Conservation (phyloP, 2,329 filamentous ascomycete genomes). For the Plenodomus tracheiphilus region DNA sequence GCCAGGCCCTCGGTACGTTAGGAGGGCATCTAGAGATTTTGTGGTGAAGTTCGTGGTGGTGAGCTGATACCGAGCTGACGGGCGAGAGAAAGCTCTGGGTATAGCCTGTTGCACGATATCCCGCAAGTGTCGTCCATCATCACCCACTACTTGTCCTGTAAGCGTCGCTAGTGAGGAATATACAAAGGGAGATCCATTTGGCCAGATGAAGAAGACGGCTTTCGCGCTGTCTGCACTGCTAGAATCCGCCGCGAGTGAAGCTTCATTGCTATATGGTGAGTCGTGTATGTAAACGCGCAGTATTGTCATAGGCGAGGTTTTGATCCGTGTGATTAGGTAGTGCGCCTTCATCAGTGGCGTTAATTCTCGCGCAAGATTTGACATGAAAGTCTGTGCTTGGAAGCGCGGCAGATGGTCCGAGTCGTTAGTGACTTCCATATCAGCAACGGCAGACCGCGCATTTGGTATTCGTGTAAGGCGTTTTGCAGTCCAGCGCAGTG, state of each 20-base stretch:
- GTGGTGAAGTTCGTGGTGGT: conserved; percentile 69
- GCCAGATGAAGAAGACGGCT: conserved; percentile 80
- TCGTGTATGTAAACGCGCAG: conserved; percentile 80
- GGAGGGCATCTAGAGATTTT: conserved; percentile 70
- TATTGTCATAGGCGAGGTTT: conserved; percentile 68
- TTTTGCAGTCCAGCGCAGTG: conserved; percentile 58
- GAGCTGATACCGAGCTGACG: conserved; percentile 71
- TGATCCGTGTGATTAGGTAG: conserved; percentile 76
- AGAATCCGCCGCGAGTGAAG: conserved; percentile 38
- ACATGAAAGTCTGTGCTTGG: conserved; percentile 78
- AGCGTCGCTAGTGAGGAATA: conserved; percentile 62
- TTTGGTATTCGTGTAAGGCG: conserved; percentile 47
- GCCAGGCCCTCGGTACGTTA: conserved; percentile 70
- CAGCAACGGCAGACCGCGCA: conserved; percentile 25
- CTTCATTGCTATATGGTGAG: conserved; percentile 71
- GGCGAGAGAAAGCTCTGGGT: conserved; percentile 78
- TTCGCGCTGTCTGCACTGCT: conserved; percentile 61
- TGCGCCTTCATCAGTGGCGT: conserved; percentile 81
- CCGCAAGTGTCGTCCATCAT: conserved; percentile 60
- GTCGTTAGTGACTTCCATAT: conserved; percentile 46
- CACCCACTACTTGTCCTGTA: conserved; percentile 39
- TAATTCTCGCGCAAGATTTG: conserved; percentile 73
- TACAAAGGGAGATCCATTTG: conserved; percentile 75
- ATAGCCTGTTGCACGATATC: conserved; percentile 76
- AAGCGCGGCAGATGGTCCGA: conserved; percentile 64